These are phyloP conservation scores for Schizothecium vesticola DNA, from an alignment of 495 filamentous ascomycete genomes.

Conservation along the genomic window DNA sequence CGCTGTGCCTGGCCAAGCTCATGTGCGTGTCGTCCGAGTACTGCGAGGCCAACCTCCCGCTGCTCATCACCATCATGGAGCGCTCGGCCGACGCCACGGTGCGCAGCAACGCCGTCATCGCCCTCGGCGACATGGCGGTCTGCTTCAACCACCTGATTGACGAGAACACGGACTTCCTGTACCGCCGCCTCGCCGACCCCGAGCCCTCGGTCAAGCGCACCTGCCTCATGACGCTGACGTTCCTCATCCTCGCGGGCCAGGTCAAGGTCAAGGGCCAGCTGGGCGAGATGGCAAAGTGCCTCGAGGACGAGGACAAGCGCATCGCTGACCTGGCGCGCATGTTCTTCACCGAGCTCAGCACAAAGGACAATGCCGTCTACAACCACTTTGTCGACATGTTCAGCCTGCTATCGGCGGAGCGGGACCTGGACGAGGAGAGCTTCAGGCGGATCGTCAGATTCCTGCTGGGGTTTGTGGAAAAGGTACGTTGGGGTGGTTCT, in stretches of 20 bases:
- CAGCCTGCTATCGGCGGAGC: slow-evolving; percentile 77
- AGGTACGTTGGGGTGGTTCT: slow-evolving; percentile 51
- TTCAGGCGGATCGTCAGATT: slow-evolving; percentile 86
- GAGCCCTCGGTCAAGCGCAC: slow-evolving; percentile 92
- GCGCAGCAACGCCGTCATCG: slow-evolving; percentile 92
- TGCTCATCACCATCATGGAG: slow-evolving; percentile 97
- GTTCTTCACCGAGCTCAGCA: slow-evolving; percentile 97
- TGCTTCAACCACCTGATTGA: slow-evolving; percentile 99
- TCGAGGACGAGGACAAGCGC: slow-evolving; percentile 89
- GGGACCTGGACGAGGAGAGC: slow-evolving; percentile 72
- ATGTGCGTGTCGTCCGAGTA: slow-evolving; percentile 97
- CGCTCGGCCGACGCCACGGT: slow-evolving; percentile 83
- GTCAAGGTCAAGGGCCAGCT: slow-evolving; percentile 99
- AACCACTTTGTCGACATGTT: slow-evolving; percentile 99
- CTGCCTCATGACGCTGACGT: slow-evolving; percentile 97
- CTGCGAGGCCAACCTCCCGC: slow-evolving; percentile 86
- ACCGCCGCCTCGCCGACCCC: slow-evolving; percentile 81
- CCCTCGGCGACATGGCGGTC: slow-evolving; percentile 96
- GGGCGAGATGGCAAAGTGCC: slow-evolving; percentile 97
- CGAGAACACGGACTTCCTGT: slow-evolving; percentile 97
- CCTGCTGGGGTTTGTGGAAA: slow-evolving; percentile 91
- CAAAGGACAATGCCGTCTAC: slow-evolving; percentile 98
- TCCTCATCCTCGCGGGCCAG: slow-evolving; percentile 93
- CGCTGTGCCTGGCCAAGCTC: slow-evolving; percentile 93
- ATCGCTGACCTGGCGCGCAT: slow-evolving; percentile 91